Evolutionary conservation across 2,329 filamentous ascomycete genomes (phyloP).

Genomic region (Verticillium dahliae): DNA sequence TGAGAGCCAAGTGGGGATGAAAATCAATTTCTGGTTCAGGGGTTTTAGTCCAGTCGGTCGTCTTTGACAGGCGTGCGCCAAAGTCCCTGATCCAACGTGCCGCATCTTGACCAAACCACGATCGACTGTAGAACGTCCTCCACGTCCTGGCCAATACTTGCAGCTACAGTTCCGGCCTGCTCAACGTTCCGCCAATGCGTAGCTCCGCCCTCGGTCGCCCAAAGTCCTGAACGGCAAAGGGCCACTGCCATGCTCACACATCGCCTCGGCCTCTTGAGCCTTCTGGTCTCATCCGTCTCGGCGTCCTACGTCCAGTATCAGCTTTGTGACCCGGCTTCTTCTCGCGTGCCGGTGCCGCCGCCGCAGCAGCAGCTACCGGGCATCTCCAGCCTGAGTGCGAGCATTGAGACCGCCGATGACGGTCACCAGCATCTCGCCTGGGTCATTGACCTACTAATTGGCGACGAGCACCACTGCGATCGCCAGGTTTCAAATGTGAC

Average conservation of each 20-base stretch:
- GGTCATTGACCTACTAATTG: neutral
- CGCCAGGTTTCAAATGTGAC: neutral
- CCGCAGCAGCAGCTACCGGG: too few species aligned
- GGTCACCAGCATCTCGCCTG: neutral
- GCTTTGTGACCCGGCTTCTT: neutral
- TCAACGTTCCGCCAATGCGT: neutral
- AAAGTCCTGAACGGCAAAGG: neutral
- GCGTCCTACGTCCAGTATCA: neutral
- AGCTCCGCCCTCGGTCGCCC: neutral
- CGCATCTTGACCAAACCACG: neutral
- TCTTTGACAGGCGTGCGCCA: too few species aligned
- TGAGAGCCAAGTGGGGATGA: neutral
- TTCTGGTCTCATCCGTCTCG: neutral
- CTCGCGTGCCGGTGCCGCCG: too few species aligned
- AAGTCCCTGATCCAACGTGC: neutral
- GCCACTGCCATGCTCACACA: neutral
- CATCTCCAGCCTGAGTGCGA: neutral
- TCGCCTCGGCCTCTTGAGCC: neutral
- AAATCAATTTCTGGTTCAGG: neutral
- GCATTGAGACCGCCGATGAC: neutral
- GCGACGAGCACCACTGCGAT: neutral
- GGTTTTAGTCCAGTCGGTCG: neutral
- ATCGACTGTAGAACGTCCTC: neutral
- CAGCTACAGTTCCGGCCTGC: neutral
- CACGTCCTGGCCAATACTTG: neutral